Base-by-base conservation (phyloP, 441 rosid species). In the Mallotus repandus region DNA sequence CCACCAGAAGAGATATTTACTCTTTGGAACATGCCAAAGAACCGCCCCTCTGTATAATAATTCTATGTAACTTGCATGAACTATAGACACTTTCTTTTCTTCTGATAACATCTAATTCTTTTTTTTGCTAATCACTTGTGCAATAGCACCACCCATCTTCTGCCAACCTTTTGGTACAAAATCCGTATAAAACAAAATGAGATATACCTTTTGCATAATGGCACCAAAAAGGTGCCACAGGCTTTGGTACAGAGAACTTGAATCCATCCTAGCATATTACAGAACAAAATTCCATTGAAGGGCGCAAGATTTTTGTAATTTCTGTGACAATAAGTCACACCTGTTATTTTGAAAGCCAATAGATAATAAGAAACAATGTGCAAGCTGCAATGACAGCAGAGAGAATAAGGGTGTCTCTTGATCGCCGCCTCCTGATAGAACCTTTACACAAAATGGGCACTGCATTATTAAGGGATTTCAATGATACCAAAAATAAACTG, bases 321-420 rank as follows among this genome's bases (percentile, higher is more conserved):
- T 74, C 7, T 25, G 19, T 65, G 56, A 73, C 66, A 53, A 19
- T 61, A 35, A 50, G 65, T 75, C 57, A 12, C 58, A 65, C 1
- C 49, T 71, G 74, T 81, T 82, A 96, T 78, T 96, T 93, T 9
- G 98, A 91, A 75, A 93, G 91, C 97, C 99, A 96, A 75, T 93
- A 96, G 84, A 96, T 84, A 52, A 96, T 87, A 77, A 96, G 88
- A 84, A 96, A 93, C 87, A 96, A 81, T 52, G 94, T 91, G 83
- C 99, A 93, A 70, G 89, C 97, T 52, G 97, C 97, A 19, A 93
- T 93, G 2, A 96, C 99, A 14, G 97, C 97, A 0, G 97, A 87
- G 61, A 96, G 93, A 77, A 96, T 91, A 49, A 90, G 84, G 4
- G 94, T 91, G 88, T 93, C 97, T 70, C 97, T 88, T 60, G 98